Evolutionary conservation across 371 early-diverging fungal genomes (phyloP), one percentile per base, ranked within the genome.

Genomic region (Parasitella parasitica): DNA sequence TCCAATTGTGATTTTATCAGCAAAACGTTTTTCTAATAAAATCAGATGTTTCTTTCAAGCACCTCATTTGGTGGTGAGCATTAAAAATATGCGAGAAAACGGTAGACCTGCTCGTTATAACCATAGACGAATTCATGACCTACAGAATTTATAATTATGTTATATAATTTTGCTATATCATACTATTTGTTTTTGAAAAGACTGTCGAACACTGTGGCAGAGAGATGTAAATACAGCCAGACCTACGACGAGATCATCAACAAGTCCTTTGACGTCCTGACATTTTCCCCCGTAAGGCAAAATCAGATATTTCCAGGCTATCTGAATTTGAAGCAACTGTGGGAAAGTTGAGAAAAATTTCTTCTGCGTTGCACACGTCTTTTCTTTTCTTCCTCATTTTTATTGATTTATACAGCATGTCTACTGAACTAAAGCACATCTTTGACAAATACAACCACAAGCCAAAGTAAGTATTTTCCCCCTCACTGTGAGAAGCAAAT

Each of bases 361-460:
- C 43, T 43, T 43, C 12, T 16, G 20, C 3, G 22, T 16, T 6
- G 22, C 41, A 41, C 6, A 16, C 3, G 9, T 50, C 36, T 50
- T 38, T 59, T 51, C 20, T 50, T 37, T 59, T 22, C n/a, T 22
- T 37, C 53, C 20, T 18, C 15, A 28, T 16, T 20, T 22, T 43
- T 43, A 51, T 59, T 30, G 3, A 37, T 41, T 8, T 41, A 18
- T 20, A 18, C 38, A 57, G 4, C 35, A 64, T 64, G 64, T 64
- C 64, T 27, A 53, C 58, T 46, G 64, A 64, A 57, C 39, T 64
- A 13, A 57, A 64, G 43, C 49, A 12, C 22, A 64, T 64, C 20
- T 64, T 64, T 53, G 64, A 57, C 9, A 28, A 64, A 51, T 64
- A 41, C 20, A 64, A 64, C 58, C 64, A 64, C 58, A 64, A 64